Percentiles rank a stretch among this genome's conserved stretches.
Conservation (phyloP, 78 protist genomes). For the Dictyostelium firmibasis region DNA sequence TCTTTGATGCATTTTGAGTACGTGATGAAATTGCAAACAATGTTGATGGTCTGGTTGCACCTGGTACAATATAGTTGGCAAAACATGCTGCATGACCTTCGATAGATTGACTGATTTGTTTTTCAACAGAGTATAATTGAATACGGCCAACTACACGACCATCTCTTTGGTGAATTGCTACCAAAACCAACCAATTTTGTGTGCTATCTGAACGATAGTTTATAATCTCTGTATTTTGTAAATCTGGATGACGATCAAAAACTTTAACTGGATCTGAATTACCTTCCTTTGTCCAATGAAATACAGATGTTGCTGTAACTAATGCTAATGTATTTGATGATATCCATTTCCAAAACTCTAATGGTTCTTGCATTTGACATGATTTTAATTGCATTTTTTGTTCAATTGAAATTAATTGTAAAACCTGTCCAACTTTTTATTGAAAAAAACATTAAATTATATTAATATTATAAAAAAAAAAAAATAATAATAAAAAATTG, state of each 20-base stretch:
- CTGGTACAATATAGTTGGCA: conserved; percentile 85
- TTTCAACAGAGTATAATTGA: conserved; percentile 96
- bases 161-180: conserved; percentile 90
- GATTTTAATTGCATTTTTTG: conserved; percentile 91
- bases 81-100: conserved; percentile 98
- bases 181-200: conserved; percentile 94
- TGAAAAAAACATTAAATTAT: not conserved
- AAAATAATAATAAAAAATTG: not conserved
- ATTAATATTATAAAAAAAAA: not conserved
- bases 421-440: conserved; percentile 79
- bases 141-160: conserved; percentile 92
- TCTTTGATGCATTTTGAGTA: conserved; percentile 85
- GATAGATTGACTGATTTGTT: conserved; percentile 90
- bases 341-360: conserved; percentile 98
- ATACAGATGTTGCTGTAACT: conserved; percentile 96
- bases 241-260: conserved; percentile 92
- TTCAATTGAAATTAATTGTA: conserved; percentile 98
- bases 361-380: conserved; percentile 85
- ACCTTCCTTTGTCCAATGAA: conserved; percentile 97
- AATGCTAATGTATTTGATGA: conserved; percentile 90
- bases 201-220: conserved; percentile 92
- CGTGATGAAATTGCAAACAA: conserved; percentile 92
- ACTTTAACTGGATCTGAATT: conserved; percentile 92
- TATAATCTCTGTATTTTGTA: conserved; percentile 94
- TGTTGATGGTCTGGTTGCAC: conserved; percentile 81